Conservation (phyloP, 805 yeast genomes). For the Saturnispora quitensis region DNA sequence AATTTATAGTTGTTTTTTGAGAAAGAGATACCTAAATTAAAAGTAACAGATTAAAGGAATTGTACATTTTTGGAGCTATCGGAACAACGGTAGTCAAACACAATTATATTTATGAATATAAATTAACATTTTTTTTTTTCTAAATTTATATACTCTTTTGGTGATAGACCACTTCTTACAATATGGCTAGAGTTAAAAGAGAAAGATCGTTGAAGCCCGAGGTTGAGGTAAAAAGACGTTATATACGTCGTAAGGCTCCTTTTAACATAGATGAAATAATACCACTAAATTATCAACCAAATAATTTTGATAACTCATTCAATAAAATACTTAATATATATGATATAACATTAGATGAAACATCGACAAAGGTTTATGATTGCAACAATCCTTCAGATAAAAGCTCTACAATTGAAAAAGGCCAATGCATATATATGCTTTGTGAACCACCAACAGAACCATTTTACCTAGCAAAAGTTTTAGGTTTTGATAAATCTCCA, state of each 20-base stretch:
- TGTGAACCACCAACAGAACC: constrained; percentile 95
- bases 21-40: no score
- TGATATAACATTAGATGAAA: constrained; percentile 26
- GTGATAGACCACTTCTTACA: background rate
- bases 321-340: constrained; percentile 34
- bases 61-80: no score
- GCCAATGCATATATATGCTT: constrained; percentile 71
- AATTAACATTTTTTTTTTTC: background rate
- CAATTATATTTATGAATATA: background rate
- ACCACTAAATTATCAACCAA: constrained; percentile 47
- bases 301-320: constrained; percentile 31
- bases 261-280: constrained; percentile 22
- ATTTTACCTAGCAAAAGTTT: constrained; percentile 74
- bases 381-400: constrained; percentile 27
- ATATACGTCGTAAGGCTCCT: background rate
- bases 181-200: constrained; percentile 2
- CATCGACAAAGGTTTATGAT: constrained; percentile 22
- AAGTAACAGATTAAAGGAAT: no score
- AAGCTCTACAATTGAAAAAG: constrained; percentile 31
- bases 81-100: background rate
- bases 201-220: background rate
- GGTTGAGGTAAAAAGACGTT: constrained; percentile 1
- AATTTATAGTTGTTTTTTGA: no score
- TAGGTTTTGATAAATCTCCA: constrained; percentile 58
- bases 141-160: background rate